Base-by-base conservation (phyloP, 257 asterid genomes). In the Oldenlandia corymbosa region DNA sequence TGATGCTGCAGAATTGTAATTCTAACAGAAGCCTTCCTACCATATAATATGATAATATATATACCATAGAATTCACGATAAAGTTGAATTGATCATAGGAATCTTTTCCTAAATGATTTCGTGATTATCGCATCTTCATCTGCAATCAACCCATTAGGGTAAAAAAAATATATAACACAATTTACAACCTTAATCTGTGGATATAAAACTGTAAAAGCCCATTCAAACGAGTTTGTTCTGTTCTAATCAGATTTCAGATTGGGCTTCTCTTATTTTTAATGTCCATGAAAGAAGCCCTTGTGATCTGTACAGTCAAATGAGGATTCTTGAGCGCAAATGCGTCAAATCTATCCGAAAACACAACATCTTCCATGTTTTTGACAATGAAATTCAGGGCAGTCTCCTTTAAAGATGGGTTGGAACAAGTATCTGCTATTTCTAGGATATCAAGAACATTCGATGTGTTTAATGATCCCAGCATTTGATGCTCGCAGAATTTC, bases 321-420 rank as follows among this genome's bases (percentile, higher is more conserved):
- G 98, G 98, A 54, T 91, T 91, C 78, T 84, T 91, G 31, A 86
- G 90, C 6, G 98, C 98, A 71, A 91, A 91, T 0, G 79, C 85
- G 58, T 91, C 98, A 49, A 88, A 91, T 21, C 82, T 72, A 0
- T 85, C 52, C 0, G 98, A 85, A 65, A 91, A 91, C 24, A 91
- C 95, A 0, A 91, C 65, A 20, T 88, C 98, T 57, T 91, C 98
- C 96, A 91, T 91, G 59, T 91, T 91, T 59, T 80, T 83, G 4
- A 88, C 89, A 28, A 91, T 84, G 80, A 72, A 91, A 62, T 76
- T 84, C 50, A 91, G 72, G 0, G 96, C 82, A 0, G 92, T 88
- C 62, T 84, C 92, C 78, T 79, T 91, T 12, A 91, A 64, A 2
- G 72, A 73, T 21, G 66, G 82, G 60, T 78, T 86, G 1, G 96